Evolutionary conservation across 495 filamentous ascomycete species (phyloP).

Genomic region (Neurospora sp.): DNA sequence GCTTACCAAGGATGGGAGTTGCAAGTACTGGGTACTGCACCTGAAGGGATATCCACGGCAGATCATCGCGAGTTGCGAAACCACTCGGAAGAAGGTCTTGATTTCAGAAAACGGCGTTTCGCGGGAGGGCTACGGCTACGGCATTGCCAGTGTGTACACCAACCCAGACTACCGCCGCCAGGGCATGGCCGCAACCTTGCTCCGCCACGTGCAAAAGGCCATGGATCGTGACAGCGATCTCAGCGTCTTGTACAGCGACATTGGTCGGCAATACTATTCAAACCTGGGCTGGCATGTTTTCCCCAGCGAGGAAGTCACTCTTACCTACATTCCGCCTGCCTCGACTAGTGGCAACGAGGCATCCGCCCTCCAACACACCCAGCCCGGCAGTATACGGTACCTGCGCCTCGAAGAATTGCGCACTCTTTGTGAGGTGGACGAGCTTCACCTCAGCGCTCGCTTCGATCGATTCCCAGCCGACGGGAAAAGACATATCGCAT

Average conservation of each 20-base stretch:
- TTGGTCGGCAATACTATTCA: constrained; percentile 78
- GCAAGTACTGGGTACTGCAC: constrained; percentile 63
- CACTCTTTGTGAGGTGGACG: constrained; percentile 46
- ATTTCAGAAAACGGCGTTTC: constrained; percentile 24
- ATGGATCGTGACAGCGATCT: constrained; percentile 43
- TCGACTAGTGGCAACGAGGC: not conserved
- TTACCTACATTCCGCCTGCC: constrained; percentile 32
- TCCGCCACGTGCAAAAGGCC: constrained; percentile 30
- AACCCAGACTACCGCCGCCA: constrained; percentile 56
- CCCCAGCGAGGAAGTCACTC: constrained; percentile 57
- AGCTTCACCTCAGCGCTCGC: constrained; percentile 28
- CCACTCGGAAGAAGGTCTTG: constrained; percentile 63
- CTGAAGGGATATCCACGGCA: constrained; percentile 31
- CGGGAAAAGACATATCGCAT: constrained; percentile 44
- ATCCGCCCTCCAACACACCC: constrained; percentile 1
- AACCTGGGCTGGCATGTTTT: constrained; percentile 67
- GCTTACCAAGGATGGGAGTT: constrained; percentile 46
- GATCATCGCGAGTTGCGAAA: constrained; percentile 73
- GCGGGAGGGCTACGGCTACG: constrained; percentile 58
- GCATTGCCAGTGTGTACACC: constrained; percentile 76
- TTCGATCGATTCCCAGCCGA: constrained; percentile 11
- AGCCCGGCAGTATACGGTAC: constrained; percentile 10
- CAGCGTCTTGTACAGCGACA: constrained; percentile 77
- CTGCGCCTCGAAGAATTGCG: constrained; percentile 39
- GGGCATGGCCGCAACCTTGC: constrained; percentile 62